Evolutionary conservation across 345 rosid species (phyloP).

Genomic region (Arabis alpina): DNA sequence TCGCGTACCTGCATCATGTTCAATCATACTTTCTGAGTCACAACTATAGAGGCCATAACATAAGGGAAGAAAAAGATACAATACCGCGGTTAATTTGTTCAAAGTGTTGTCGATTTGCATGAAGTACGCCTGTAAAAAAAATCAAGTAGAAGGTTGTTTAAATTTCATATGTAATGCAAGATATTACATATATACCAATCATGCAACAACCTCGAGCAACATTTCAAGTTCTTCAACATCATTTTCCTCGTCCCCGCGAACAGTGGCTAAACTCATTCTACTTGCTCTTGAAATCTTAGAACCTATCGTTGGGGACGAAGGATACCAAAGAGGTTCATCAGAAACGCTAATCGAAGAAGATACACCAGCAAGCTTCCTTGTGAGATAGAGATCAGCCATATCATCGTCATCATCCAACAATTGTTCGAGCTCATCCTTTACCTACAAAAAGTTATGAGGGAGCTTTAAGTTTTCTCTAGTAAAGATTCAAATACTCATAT

Average conservation of each 20-base stretch:
- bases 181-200: not conserved
- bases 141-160: not conserved
- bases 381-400: constrained; percentile 90
- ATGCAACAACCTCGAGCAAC: constrained; percentile 77
- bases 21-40: constrained; percentile 10
- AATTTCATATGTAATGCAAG: not conserved
- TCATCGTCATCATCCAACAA: constrained; percentile 91
- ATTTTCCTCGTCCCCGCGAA: constrained; percentile 84
- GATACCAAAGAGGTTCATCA: constrained; percentile 67
- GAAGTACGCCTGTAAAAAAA: constrained; percentile 72
- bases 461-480: not conserved
- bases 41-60: not conserved
- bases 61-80: constrained; percentile 10
- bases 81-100: constrained; percentile 80
- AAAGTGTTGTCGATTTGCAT: constrained; percentile 87
- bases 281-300: constrained; percentile 95
- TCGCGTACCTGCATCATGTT: constrained; percentile 76
- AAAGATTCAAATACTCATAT: too few species aligned
- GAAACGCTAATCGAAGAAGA: constrained; percentile 73
- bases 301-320: constrained; percentile 86
- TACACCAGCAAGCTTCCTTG: constrained; percentile 75
- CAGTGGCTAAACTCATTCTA: constrained; percentile 72
- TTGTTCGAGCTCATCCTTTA: constrained; percentile 92
- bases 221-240: constrained; percentile 98
- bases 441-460: constrained; percentile 48